phyloP scores from a whole-genome alignment of 148 eudicot genomes.

The Camellia japonica region DNA sequence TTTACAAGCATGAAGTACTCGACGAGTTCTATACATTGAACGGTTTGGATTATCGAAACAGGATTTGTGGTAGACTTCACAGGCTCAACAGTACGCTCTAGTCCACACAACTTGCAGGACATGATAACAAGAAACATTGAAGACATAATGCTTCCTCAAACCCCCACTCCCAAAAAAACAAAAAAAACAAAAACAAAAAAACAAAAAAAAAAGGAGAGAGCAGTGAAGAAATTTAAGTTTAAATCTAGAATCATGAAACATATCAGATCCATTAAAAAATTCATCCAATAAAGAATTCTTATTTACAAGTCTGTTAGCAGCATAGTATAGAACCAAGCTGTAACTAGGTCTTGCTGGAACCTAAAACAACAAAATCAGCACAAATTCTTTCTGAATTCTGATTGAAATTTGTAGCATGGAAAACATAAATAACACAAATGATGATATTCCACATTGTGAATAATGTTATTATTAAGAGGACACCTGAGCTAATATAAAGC shows the following conservation, averaged over 20 bases:
- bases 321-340: slow-evolving; percentile 90
- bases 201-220: no score
- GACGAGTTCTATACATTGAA: no score
- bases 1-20: no score
- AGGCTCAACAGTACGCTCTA: no score
- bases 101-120: no score
- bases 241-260: slow-evolving; percentile 86
- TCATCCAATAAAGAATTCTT: slow-evolving; percentile 65
- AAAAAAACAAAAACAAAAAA: no score
- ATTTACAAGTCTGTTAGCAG: slow-evolving; percentile 81
- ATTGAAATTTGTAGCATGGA: background rate
- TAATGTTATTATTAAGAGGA: background rate
- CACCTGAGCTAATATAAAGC: background rate
- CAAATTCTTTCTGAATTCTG: background rate
- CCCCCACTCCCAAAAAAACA: no score
- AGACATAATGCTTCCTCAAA: no score
- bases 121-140: no score
- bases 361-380: slow-evolving; percentile 42
- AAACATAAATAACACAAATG: background rate
- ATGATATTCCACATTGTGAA: background rate
- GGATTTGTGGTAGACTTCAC: no score
- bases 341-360: slow-evolving; percentile 94
- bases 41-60: no score
- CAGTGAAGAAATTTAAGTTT: slow-evolving; percentile 33
- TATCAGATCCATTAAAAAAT: slow-evolving; percentile 79